phyloP scores from a whole-genome alignment of 2,329 filamentous ascomycete species.

The Venturia effusa region DNA sequence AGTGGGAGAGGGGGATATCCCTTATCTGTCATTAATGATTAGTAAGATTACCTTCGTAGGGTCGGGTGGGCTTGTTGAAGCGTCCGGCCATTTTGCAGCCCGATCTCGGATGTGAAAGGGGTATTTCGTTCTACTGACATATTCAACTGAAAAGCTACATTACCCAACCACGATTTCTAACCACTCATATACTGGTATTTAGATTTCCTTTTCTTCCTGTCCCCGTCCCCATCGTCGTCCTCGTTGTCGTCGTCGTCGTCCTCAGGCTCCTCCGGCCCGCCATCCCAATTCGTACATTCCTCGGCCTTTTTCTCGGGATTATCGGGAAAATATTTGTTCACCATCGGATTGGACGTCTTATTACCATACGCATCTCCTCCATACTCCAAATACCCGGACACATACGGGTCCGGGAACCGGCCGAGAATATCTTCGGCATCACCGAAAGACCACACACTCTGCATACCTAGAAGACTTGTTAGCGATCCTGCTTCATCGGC shows the following conservation, averaged over 20 bases:
- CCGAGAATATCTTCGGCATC: constrained; percentile 28
- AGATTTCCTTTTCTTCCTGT: neutral
- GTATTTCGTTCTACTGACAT: too few species aligned
- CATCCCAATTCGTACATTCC: neutral
- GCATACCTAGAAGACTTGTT: constrained; percentile 25
- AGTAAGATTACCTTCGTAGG: too few species aligned
- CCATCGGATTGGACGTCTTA: constrained; percentile 13
- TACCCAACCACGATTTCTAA: too few species aligned
- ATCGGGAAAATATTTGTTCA: constrained; percentile 9
- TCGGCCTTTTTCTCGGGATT: neutral
- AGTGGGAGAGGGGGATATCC: too few species aligned
- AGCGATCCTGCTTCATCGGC: neutral
- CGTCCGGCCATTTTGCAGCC: too few species aligned
- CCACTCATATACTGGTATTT: neutral
- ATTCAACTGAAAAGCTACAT: too few species aligned
- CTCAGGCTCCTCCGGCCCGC: neutral
- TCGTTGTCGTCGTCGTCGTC: too few species aligned
- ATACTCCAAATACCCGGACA: constrained; percentile 33
- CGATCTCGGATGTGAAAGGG: too few species aligned
- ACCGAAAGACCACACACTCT: constrained; percentile 37
- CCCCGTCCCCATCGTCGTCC: too few species aligned
- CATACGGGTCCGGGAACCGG: constrained; percentile 22
- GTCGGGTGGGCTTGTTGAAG: too few species aligned
- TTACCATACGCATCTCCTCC: constrained; percentile 34
- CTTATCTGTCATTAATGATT: too few species aligned